Conservation (phyloP, 2,329 filamentous ascomycete genomes). For the Microdochium nivale region DNA sequence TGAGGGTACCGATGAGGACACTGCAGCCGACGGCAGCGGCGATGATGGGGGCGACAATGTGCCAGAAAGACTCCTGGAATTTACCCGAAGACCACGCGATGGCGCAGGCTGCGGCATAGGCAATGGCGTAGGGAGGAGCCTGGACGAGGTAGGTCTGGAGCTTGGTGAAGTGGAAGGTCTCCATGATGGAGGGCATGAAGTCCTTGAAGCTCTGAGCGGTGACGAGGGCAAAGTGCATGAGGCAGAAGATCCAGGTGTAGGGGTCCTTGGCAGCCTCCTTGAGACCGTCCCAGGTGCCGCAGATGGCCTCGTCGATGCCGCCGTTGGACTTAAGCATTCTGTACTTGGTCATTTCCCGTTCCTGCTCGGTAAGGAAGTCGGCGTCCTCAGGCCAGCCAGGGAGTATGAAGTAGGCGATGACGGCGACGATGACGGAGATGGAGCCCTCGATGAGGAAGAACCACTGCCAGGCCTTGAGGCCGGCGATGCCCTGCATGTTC, state of each 20-base stretch:
- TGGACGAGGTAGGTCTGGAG: constrained; percentile 27
- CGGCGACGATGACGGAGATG: constrained; percentile 22
- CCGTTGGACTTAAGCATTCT: constrained; percentile 24
- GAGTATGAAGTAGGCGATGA: constrained; percentile 24
- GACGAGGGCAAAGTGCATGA: constrained; percentile 34
- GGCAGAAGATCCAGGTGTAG: constrained; percentile 28
- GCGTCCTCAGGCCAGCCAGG: constrained; percentile 29
- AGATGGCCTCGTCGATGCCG: constrained; percentile 21
- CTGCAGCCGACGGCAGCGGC: constrained; percentile 28
- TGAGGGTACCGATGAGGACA: constrained; percentile 27
- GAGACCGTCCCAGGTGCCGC: constrained; percentile 27
- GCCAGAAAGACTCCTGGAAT: constrained; percentile 25
- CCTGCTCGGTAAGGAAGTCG: constrained; percentile 27
- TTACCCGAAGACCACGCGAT: constrained; percentile 26
- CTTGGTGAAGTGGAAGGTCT: constrained; percentile 16
- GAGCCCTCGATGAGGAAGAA: constrained; percentile 34
- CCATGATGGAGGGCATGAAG: constrained; percentile 29
- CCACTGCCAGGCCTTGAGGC: constrained; percentile 33
- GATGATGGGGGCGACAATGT: constrained; percentile 26
- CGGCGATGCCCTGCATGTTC: constrained; percentile 27
- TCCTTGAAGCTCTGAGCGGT: constrained; percentile 29
- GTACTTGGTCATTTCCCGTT: constrained; percentile 28
- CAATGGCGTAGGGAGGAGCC: constrained; percentile 30
- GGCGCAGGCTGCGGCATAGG: constrained; percentile 24
- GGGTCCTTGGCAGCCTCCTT: constrained; percentile 22